phyloP scores from a whole-genome alignment of 768 basidiomycete genomes.

The Mycena epipterygia region DNA sequence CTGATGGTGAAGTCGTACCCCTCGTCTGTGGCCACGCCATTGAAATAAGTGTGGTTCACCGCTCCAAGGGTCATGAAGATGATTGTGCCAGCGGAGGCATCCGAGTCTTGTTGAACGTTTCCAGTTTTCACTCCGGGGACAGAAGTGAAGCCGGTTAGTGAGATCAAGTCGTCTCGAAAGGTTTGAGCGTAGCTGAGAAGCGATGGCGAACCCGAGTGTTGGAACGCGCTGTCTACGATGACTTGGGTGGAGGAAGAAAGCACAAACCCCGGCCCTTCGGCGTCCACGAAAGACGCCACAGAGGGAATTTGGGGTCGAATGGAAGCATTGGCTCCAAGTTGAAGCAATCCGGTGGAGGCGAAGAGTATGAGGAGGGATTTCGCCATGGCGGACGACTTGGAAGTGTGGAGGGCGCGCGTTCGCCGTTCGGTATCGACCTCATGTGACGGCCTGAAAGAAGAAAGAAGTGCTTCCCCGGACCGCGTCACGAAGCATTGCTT shows the following conservation, averaged over 20 bases:
- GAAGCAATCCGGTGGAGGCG: not conserved
- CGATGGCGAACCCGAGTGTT: conserved; percentile 43
- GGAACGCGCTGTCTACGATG: conserved; percentile 50
- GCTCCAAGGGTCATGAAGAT: conserved; percentile 50
- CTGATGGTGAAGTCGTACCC: conserved; percentile 55
- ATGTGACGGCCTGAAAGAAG: no score
- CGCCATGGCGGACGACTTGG: no score
- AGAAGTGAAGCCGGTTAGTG: conserved; percentile 44
- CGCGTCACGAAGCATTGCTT: no score
- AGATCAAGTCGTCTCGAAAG: conserved; percentile 51
- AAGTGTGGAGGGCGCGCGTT: not conserved
- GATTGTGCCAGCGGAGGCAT: conserved; percentile 25
- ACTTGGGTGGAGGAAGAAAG: conserved; percentile 48
- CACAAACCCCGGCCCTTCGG: conserved; percentile 42
- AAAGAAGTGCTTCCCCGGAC: no score
- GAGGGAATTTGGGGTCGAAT: conserved; percentile 53
- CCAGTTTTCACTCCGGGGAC: conserved; percentile 38
- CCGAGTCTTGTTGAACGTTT: conserved; percentile 1
- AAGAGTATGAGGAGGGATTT: not conserved
- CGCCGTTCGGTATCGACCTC: no score
- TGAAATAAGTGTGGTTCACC: conserved; percentile 50
- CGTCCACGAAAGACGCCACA: conserved; percentile 47
- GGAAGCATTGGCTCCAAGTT: not conserved
- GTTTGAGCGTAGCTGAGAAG: conserved; percentile 52
- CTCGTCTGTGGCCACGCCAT: conserved; percentile 52